Base-by-base conservation (phyloP, 306 rosid species). In the Clitoria ternatea region DNA sequence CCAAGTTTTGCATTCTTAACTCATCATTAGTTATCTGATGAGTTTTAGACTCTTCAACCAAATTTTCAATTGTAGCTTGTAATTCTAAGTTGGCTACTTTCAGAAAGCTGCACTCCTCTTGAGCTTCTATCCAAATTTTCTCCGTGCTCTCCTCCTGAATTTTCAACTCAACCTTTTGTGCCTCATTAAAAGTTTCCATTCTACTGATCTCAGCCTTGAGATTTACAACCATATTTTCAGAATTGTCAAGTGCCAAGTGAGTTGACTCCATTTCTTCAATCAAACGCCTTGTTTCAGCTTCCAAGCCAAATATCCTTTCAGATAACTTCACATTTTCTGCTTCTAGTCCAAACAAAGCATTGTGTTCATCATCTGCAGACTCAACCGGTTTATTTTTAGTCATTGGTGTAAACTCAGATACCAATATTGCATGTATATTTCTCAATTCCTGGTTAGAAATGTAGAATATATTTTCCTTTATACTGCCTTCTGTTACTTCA, bases 271-370 rank as follows among this genome's bases (percentile, higher is more conserved):
- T 86, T 61, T 79, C 84, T 44, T 79, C 78, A 1, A 43, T 87
- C 79, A 79, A 57, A 40, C 79, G 66, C 61, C 36, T 74, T 54
- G 74, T 53, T 12, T 70, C 84, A 68, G 83, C 84, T 62, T 84
- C 89, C 68, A 87, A 82, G 39, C 50, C 70, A 57, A 77, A n/a
- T 52, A 80, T 71, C 39, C 49, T 48, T 69, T 73, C 85, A 20
- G 81, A 70, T 55, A 84, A 82, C 70, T 73, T 61, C 12, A 64
- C 60, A 36, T 84, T 80, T 76, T 81, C 88, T 44, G 78, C 69
- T 77, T 81, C 72, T 9, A 66, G 54, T 32, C 70, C 86, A 49
- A 39, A 65, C 63, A 83, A 43, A 71, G 54, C 32, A 66, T 81
- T 79, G 42, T 48, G 65, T 37, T 72, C 85, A 57, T 27, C 48